These are phyloP conservation scores for Macrophomina tecta DNA, from an alignment of 2,329 filamentous ascomycete species.

Conservation along the genomic window DNA sequence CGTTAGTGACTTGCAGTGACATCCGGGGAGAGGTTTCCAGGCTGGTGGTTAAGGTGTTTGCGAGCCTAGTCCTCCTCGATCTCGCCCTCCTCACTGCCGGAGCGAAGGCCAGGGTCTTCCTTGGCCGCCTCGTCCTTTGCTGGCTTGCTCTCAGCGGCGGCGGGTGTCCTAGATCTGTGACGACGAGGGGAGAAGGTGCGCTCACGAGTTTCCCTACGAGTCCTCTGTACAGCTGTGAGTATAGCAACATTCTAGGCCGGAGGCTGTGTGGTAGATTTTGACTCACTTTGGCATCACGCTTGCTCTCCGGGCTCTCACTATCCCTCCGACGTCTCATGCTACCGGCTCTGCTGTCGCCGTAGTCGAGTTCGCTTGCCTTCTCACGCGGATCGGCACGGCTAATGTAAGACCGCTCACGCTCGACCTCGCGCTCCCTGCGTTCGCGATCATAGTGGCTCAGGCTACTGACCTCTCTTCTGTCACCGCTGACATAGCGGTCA, in stretches of 20 bases:
- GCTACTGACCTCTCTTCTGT: constrained; percentile 67
- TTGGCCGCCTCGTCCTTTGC: constrained; percentile 45
- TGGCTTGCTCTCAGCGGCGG: constrained; percentile 35
- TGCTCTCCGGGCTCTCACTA: constrained; percentile 60
- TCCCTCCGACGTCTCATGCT: constrained; percentile 74
- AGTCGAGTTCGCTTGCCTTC: constrained; percentile 86
- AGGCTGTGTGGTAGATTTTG: no score
- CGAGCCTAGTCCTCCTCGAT: constrained; percentile 75
- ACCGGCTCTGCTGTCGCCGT: constrained; percentile 72
- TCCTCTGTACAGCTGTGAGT: constrained; percentile 32
- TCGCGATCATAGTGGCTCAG: constrained; percentile 80
- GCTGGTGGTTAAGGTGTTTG: background rate
- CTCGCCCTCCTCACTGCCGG: constrained; percentile 95
- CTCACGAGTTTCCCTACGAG: constrained; percentile 57
- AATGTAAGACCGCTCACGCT: constrained; percentile 86
- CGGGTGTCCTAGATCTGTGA: constrained; percentile 64
- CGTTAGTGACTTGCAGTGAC: background rate
- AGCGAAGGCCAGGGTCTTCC: constrained; percentile 70
- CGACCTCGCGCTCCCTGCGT: constrained; percentile 84
- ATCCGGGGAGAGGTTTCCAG: background rate
- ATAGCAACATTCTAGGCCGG: background rate
- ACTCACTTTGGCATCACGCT: constrained; percentile 52
- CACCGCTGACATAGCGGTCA: constrained; percentile 39
- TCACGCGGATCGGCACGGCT: constrained; percentile 79
- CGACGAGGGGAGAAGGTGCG: constrained; percentile 61